Evolutionary conservation across 305 asterid genomes (phyloP).

Genomic region (Solanum chacoense): DNA sequence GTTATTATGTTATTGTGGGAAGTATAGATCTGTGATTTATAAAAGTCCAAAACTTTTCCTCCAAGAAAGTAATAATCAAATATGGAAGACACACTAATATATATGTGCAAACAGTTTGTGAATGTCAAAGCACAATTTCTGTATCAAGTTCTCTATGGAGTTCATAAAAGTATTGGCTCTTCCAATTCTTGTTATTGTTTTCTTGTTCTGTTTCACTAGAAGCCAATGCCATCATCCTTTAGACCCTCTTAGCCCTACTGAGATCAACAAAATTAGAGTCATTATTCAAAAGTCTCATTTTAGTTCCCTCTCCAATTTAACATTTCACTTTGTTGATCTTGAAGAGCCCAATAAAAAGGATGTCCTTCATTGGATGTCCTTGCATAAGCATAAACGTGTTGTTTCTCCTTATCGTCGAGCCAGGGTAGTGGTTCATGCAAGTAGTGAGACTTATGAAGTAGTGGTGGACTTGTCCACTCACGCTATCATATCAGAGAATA

Average conservation of each 20-base stretch:
- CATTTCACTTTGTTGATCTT: slow-evolving; percentile 59
- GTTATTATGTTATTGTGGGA: background rate
- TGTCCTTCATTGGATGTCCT: slow-evolving; percentile 41
- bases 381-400: background rate
- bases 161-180: slow-evolving; percentile 12
- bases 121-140: slow-evolving; percentile 14
- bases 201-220: background rate
- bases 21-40: background rate
- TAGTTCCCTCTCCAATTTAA: slow-evolving; percentile 26
- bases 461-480: slow-evolving; percentile 27
- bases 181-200: slow-evolving; percentile 4
- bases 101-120: slow-evolving; percentile 1
- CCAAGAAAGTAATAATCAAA: background rate
- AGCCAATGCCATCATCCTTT: slow-evolving; percentile 46
- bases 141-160: background rate
- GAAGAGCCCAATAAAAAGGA: slow-evolving; percentile 60
- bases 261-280: slow-evolving; percentile 28
- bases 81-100: background rate
- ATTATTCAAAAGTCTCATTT: slow-evolving; percentile 28
- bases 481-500: slow-evolving; percentile 24
- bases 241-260: slow-evolving; percentile 57
- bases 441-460: slow-evolving; percentile 34
- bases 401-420: slow-evolving; percentile 38
- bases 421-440: slow-evolving; percentile 32
- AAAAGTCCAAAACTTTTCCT: background rate